These are phyloP conservation scores for Aspergillus caelatus DNA, from an alignment of 2,329 filamentous ascomycete genomes.

Conservation along the genomic window DNA sequence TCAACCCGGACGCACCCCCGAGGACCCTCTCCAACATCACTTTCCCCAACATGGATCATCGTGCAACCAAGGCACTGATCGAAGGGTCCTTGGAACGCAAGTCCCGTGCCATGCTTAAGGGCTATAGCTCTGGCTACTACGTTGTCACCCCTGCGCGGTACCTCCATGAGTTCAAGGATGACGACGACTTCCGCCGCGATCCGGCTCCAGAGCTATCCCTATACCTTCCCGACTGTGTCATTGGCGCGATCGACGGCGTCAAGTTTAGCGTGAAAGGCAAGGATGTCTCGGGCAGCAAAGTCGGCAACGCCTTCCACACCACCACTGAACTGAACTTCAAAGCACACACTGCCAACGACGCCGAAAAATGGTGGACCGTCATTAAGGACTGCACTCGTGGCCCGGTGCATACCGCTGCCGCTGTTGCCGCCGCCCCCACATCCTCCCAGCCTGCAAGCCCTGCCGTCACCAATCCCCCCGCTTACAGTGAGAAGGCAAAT, in stretches of 20 bases:
- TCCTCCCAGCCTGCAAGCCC: conserved; percentile 18
- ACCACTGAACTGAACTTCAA: conserved; percentile 83
- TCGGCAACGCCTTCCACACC: conserved; percentile 80
- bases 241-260: conserved; percentile 71
- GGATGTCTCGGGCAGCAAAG: conserved; percentile 74
- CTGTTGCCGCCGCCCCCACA: conserved; percentile 15
- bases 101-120: conserved; percentile 78
- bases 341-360: conserved; percentile 77
- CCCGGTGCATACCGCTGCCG: conserved; percentile 14
- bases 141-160: conserved; percentile 86
- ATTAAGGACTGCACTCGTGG: conserved; percentile 52
- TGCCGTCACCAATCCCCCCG: conserved; percentile 24
- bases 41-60: conserved; percentile 89
- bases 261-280: conserved; percentile 98
- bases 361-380: conserved; percentile 80
- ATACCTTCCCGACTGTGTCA: conserved; percentile 85
- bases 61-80: conserved; percentile 77
- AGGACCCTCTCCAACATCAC: conserved; percentile 72
- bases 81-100: conserved; percentile 90
- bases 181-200: conserved; percentile 67
- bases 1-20: conserved; percentile 74
- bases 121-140: conserved; percentile 82
- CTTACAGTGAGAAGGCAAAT: conserved; percentile 29
- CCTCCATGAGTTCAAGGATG: conserved; percentile 95
- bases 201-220: conserved; percentile 79